phyloP scores from a whole-genome alignment of 2,329 filamentous ascomycete species.

The Sclerotinia nivalis region DNA sequence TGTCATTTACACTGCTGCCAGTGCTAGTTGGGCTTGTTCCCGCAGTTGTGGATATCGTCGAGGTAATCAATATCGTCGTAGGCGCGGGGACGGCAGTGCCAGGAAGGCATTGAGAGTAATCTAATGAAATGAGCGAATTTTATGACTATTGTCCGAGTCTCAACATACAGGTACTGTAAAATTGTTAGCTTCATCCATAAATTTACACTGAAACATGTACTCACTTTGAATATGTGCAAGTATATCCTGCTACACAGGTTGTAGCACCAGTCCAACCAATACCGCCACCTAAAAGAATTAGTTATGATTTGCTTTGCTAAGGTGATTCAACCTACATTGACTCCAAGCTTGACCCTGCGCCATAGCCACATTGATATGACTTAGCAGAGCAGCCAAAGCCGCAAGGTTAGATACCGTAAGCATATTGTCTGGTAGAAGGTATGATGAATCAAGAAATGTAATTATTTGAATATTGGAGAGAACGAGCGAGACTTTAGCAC shows the following conservation, averaged over 20 bases:
- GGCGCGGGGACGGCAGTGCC: constrained; percentile 20
- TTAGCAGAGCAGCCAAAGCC: constrained; percentile 29
- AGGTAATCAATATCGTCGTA: constrained; percentile 18
- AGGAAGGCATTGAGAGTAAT: constrained; percentile 36
- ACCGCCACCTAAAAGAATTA: constrained; percentile 36
- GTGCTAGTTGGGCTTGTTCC: constrained; percentile 19
- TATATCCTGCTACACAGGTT: constrained; percentile 38
- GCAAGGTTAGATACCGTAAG: constrained; percentile 30
- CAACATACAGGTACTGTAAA: constrained; percentile 16
- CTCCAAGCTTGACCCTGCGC: constrained; percentile 29
- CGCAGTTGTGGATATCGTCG: constrained; percentile 18
- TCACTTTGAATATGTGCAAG: constrained; percentile 33
- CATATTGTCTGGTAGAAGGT: constrained; percentile 27
- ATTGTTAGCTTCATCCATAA: background rate
- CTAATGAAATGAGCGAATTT: constrained; percentile 6
- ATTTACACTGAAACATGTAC: background rate
- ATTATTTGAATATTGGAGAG: background rate
- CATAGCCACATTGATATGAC: constrained; percentile 27
- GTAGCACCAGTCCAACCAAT: constrained; percentile 38
- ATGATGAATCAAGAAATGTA: background rate
- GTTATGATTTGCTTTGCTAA: background rate
- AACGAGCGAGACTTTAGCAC: background rate
- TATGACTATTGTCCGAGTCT: background rate
- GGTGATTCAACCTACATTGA: constrained; percentile 29
- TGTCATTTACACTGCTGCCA: constrained; percentile 51